Conservation (phyloP, 129 eudicot species). For the Oenanthe sinensis region DNA sequence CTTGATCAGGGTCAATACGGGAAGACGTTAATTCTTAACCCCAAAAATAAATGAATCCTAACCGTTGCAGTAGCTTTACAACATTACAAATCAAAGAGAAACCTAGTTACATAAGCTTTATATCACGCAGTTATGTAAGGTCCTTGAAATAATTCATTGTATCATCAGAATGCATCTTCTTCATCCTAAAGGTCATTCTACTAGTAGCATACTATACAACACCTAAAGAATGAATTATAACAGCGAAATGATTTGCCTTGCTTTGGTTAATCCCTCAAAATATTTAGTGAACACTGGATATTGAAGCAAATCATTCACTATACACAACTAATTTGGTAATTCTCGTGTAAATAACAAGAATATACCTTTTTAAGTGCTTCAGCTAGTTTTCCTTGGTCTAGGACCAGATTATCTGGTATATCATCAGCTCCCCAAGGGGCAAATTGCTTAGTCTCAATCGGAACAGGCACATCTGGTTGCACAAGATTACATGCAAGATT, state of each 20-base stretch:
- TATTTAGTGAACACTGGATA: too few species aligned
- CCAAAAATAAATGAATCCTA: too few species aligned
- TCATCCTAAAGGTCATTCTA: slow-evolving; percentile 30
- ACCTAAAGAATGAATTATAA: too few species aligned
- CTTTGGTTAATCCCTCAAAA: too few species aligned
- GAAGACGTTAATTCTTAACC: too few species aligned
- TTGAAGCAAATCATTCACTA: too few species aligned
- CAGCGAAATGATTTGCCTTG: too few species aligned
- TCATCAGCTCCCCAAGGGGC: slow-evolving; percentile 73
- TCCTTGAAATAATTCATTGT: slow-evolving; percentile 55
- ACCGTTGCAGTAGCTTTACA: neutral
- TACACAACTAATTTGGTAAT: too few species aligned
- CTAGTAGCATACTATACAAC: too few species aligned
- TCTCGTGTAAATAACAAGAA: too few species aligned
- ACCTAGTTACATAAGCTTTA: neutral
- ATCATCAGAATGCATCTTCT: slow-evolving; percentile 56
- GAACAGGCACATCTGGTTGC: slow-evolving; percentile 33
- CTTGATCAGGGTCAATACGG: too few species aligned
- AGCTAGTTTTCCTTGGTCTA: slow-evolving; percentile 50
- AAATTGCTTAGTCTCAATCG: slow-evolving; percentile 40
- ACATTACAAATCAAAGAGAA: too few species aligned
- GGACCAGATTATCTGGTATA: slow-evolving; percentile 60
- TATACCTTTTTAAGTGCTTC: slow-evolving; percentile 72
- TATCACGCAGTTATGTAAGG: slow-evolving; percentile 8
- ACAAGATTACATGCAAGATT: neutral